A percentile compares a stretch with the other conserved stretches of the same genome.
These are phyloP conservation scores for Lophiostoma macrostomum DNA, from an alignment of 495 filamentous ascomycete genomes.

Conservation along the genomic window DNA sequence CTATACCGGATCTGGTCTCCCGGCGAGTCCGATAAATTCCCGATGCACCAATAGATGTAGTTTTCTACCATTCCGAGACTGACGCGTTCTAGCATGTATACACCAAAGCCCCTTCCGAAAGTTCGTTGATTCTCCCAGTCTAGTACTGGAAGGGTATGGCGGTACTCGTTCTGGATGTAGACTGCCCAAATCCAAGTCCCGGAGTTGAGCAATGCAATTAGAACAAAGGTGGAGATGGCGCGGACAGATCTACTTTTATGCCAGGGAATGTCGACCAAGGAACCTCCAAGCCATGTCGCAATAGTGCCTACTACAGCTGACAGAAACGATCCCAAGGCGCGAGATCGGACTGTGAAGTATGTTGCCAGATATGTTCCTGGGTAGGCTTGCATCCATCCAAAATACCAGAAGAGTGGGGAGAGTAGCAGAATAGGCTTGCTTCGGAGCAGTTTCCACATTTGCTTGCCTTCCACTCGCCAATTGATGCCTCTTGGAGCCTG, in stretches of 20 bases:
- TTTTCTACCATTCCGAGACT: slow-evolving; percentile 46
- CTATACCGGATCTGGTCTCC: slow-evolving; percentile 47
- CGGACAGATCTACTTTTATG: slow-evolving; percentile 16
- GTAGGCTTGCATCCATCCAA: slow-evolving; percentile 27
- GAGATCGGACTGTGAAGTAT: slow-evolving; percentile 27
- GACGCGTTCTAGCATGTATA: slow-evolving; percentile 45
- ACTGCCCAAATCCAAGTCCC: slow-evolving; percentile 27
- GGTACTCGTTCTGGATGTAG: slow-evolving; percentile 26
- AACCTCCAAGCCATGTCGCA: slow-evolving; percentile 18
- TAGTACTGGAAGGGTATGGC: slow-evolving; percentile 15
- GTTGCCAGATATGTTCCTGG: slow-evolving; percentile 24
- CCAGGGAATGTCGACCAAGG: slow-evolving; percentile 19
- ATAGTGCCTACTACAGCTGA: slow-evolving; percentile 20
- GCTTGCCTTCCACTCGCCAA: slow-evolving; percentile 12
- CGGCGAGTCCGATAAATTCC: slow-evolving; percentile 45
- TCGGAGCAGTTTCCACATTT: slow-evolving; percentile 17
- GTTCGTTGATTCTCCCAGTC: slow-evolving; percentile 33
- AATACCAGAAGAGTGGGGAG: slow-evolving; percentile 24
- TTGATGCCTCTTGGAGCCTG: slow-evolving; percentile 9
- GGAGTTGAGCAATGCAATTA: slow-evolving; percentile 21
- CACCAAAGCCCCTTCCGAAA: slow-evolving; percentile 45
- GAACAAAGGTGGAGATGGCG: slow-evolving; percentile 15
- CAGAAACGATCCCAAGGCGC: slow-evolving; percentile 23
- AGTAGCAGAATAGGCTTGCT: slow-evolving; percentile 29
- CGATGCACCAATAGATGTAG: slow-evolving; percentile 49